phyloP scores from a whole-genome alignment of 2,329 filamentous ascomycete genomes.

The Epichloe gansuensis region DNA sequence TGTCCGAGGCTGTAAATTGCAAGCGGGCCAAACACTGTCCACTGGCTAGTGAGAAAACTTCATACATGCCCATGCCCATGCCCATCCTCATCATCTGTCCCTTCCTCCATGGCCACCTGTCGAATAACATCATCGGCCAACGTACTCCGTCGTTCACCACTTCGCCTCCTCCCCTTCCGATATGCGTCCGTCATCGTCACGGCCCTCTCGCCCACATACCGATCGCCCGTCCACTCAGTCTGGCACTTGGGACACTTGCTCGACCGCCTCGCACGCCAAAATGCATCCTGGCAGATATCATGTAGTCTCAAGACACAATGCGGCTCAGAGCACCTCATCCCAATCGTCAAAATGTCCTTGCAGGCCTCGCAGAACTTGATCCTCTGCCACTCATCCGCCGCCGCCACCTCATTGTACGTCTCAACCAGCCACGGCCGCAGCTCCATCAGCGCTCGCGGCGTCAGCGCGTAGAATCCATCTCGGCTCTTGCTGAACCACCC shows the following conservation, averaged over 20 bases:
- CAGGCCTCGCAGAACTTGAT: conserved; percentile 86
- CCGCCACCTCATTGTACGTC: conserved; percentile 69
- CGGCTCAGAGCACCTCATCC: conserved; percentile 59
- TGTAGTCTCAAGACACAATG: conserved; percentile 63
- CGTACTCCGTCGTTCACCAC: conserved; percentile 19
- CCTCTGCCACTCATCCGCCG: conserved; percentile 48
- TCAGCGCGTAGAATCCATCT: conserved; percentile 61
- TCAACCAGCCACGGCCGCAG: conserved; percentile 72
- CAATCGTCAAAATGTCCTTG: conserved; percentile 76
- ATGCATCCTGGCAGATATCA: conserved; percentile 59
- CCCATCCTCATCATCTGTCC: not conserved
- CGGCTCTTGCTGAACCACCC: conserved; percentile 73
- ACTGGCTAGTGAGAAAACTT: too few relatives aligned
- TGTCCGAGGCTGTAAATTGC: too few relatives aligned
- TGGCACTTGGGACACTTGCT: conserved; percentile 52
- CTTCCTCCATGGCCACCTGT: conserved; percentile 10
- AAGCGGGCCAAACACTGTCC: too few relatives aligned
- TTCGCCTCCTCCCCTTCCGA: conserved; percentile 28
- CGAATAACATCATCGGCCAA: conserved; percentile 22
- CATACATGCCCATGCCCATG: not conserved
- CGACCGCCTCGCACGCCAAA: conserved; percentile 53
- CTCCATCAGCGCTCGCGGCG: conserved; percentile 71
- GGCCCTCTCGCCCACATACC: conserved; percentile 43
- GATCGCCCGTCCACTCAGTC: conserved; percentile 34
- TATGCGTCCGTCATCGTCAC: conserved; percentile 41